Evolutionary conservation across 768 basidiomycete species (phyloP).

Genomic region (Lactarius quietus): DNA sequence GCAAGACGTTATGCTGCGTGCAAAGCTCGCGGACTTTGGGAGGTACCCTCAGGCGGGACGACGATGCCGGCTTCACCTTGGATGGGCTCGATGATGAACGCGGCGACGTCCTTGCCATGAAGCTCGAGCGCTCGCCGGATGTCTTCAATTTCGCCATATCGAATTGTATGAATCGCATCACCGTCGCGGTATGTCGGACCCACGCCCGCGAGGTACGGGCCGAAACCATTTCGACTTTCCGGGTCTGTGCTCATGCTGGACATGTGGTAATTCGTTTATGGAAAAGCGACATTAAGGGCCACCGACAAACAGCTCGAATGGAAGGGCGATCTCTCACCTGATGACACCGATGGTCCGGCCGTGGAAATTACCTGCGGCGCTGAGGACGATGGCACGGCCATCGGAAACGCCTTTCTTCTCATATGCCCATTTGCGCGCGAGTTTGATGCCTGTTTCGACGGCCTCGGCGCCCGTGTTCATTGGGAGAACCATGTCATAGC

Average conservation of each 20-base stretch:
- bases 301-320: not conserved
- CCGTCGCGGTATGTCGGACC: slow-evolving; percentile 72
- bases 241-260: slow-evolving; percentile 92
- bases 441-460: slow-evolving; percentile 95
- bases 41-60: slow-evolving; percentile 91
- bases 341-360: slow-evolving; percentile 89
- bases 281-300: slow-evolving; percentile 9
- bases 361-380: slow-evolving; percentile 91
- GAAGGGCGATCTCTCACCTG: slow-evolving; percentile 42
- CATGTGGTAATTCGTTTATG: not conserved
- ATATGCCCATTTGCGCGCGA: slow-evolving; percentile 97
- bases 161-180: slow-evolving; percentile 54
- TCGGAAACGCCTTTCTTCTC: slow-evolving; percentile 76
- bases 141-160: slow-evolving; percentile 81
- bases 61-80: slow-evolving; percentile 99
- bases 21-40: slow-evolving; percentile 71
- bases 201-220: slow-evolving; percentile 83
- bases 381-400: slow-evolving; percentile 82
- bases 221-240: slow-evolving; percentile 81
- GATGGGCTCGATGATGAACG: slow-evolving; percentile 95
- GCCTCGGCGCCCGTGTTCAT: slow-evolving; percentile 99
- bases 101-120: slow-evolving; percentile 81
- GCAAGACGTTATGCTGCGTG: slow-evolving; percentile 88
- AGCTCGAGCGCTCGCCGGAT: slow-evolving; percentile 76
- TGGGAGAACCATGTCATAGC: slow-evolving; percentile 93